These are phyloP conservation scores for Yamadazyma akitaensis DNA, from an alignment of 805 yeast species.

Conservation along the genomic window DNA sequence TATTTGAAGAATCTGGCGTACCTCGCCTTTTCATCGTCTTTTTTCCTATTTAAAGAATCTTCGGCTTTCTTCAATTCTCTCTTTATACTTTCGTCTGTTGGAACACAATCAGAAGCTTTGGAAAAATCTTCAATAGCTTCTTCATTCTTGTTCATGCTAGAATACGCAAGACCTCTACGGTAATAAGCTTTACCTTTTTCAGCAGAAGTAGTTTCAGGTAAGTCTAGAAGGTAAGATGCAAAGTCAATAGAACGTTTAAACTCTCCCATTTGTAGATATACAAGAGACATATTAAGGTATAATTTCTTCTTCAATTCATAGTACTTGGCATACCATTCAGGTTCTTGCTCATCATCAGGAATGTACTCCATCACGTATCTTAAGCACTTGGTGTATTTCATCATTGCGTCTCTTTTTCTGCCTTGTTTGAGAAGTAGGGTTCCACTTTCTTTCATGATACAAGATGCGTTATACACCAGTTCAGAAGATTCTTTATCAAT, in stretches of 20 bases:
- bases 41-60: conserved; percentile 37
- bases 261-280: conserved; percentile 47
- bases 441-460: conserved; percentile 65
- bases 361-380: conserved; percentile 68
- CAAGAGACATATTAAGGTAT: conserved; percentile 59
- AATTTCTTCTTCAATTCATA: conserved; percentile 49
- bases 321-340: conserved; percentile 49
- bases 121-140: conserved; percentile 48
- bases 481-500: conserved; percentile 58
- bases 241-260: conserved; percentile 51
- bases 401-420: conserved; percentile 47
- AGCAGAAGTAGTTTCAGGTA: conserved; percentile 28
- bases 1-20: conserved; percentile 60
- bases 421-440: conserved; percentile 55
- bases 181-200: conserved; percentile 59
- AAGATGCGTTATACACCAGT: conserved; percentile 49
- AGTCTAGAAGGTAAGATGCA: conserved; percentile 54
- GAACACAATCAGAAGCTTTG: conserved; percentile 41
- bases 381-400: conserved; percentile 64
- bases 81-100: conserved; percentile 48
- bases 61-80: conserved; percentile 44
- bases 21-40: conserved; percentile 49
- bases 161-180: conserved; percentile 50
- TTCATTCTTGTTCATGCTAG: conserved; percentile 43
- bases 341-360: conserved; percentile 66